Evolutionary conservation across 805 yeast genomes (phyloP), one percentile per base, ranked within the genome.

Genomic region (Ogataea nakhonphanomensis): DNA sequence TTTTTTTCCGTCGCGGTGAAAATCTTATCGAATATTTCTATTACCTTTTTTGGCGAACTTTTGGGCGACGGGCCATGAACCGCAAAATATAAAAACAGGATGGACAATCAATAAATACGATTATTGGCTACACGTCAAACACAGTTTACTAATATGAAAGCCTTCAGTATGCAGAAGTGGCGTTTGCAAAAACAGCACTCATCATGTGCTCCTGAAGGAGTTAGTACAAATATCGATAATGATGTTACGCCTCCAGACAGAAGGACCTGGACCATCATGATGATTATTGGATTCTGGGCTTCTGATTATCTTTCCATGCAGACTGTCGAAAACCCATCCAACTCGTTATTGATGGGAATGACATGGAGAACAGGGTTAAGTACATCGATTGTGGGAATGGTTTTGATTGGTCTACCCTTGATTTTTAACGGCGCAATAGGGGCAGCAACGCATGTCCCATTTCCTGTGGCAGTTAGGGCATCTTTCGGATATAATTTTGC

Each of bases 381-480:
- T 22, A 46, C 50, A 4, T 41, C 46, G 12, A 49, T 50, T 13
- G 46, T 53, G 4, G 58, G 56, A 17, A 48, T 50, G 46, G 25
- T 50, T 8, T 33, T 51, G 13, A 50, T 53, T 21, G 53, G 54
- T 24, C 15, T 46, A 9, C 53, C 50, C 11, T 35, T 53, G 20
- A 44, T 50, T 13, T 33, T 58, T 7, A 58, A 60, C 37, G 64
- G 62, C 33, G 54, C 54, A 5, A 52, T 59, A 34, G 69, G 69
- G 33, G 62, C 68, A 5, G 53, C 48, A 25, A 55, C 59, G 10
- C 66, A 64, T 25, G 55, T 65, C 12, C 66, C 68, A 2, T 66
- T 65, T 46, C 65, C 70, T 5, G 46, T 64, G 2, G 49, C 49
- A 21, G 56, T 54, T 41, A 52, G 69, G 39, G 56, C 66, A 13